Base-by-base conservation (phyloP, 257 asterid species). In the Jacaranda mimosifolia region DNA sequence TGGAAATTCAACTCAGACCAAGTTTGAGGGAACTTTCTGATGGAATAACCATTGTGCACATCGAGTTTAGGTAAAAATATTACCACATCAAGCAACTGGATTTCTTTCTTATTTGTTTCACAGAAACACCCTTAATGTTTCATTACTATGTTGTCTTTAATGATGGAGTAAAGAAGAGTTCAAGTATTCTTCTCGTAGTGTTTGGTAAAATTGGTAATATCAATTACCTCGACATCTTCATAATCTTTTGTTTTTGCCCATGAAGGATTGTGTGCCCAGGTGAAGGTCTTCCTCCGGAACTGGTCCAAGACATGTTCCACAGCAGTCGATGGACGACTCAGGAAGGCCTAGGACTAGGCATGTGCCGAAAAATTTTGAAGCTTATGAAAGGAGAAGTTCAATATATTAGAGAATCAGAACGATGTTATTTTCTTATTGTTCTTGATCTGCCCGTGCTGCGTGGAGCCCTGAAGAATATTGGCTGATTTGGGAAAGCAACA, bases 301-400 rank as follows among this genome's bases (percentile, higher is more conserved):
- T 92, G 66, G 91, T 94, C 73, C 91, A 85, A 68, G 98, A 94
- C 85, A 92, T 92, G 97, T 94, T 94, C 84, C 90, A 86, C 39
- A 85, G 89, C 83, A 87, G 87, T 67, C 81, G 87, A 77, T 92
- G 96, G 98, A 87, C 11, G 74, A 88, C 87, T 56, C 89, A 85
- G 77, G 97, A 94, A 86, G 98, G 98, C 14, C 80, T 92, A 38
- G 96, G 97, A 12, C 83, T 94, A 53, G 84, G 94, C 78, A 90
- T 87, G 90, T 89, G 95, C 85, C 63, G 94, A 46, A 94, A 90
- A 73, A 82, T 91, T 52, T 75, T 94, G 87, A 94, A 87, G 85
- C 95, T 76, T 15, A 91, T 94, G 98, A 85, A 87, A 48, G 99
- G 99, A 26, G 98, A 92, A 83, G 96, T 94, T 73, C 97, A 91